Conservation (phyloP, 2,329 filamentous ascomycete genomes). For the Aspergillus sp. region DNA sequence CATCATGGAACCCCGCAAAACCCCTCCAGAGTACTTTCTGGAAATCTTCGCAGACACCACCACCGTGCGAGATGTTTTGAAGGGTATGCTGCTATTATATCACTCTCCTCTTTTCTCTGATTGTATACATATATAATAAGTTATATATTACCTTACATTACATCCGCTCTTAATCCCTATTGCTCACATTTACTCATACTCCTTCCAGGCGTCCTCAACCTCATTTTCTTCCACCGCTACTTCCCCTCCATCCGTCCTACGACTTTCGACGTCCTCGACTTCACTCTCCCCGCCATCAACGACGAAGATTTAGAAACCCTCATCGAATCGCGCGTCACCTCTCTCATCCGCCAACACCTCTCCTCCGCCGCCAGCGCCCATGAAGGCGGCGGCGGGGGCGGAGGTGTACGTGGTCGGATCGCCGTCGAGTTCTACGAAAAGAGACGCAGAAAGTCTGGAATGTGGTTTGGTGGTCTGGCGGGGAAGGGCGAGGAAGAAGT, state of each 20-base stretch:
- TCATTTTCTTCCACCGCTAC: slow-evolving; percentile 98
- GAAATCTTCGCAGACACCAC: slow-evolving; percentile 89
- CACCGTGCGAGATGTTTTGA: slow-evolving; percentile 86
- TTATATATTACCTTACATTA: too few relatives aligned
- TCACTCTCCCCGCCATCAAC: slow-evolving; percentile 83
- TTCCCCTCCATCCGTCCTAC: slow-evolving; percentile 80
- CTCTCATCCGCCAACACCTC: slow-evolving; percentile 73
- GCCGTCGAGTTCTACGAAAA: slow-evolving; percentile 94
- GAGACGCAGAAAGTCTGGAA: slow-evolving; percentile 74
- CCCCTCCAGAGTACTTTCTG: slow-evolving; percentile 82
- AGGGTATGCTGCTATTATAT: slow-evolving; percentile 55
- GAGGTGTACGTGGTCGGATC: slow-evolving; percentile 70
- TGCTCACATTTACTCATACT: neutral
- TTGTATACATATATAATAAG: neutral
- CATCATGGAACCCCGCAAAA: slow-evolving; percentile 57
- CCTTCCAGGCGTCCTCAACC: slow-evolving; percentile 77
- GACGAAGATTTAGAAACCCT: slow-evolving; percentile 89
- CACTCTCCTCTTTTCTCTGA: too few relatives aligned
- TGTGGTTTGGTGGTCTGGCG: slow-evolving; percentile 53
- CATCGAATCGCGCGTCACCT: slow-evolving; percentile 79
- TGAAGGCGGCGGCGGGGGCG: slow-evolving; percentile 33
- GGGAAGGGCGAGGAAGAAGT: slow-evolving; percentile 93
- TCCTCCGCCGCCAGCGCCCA: slow-evolving; percentile 51
- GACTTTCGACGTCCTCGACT: slow-evolving; percentile 83
- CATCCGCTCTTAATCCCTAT: neutral